phyloP scores from a whole-genome alignment of 148 eudicot species.

The Silene conica region DNA sequence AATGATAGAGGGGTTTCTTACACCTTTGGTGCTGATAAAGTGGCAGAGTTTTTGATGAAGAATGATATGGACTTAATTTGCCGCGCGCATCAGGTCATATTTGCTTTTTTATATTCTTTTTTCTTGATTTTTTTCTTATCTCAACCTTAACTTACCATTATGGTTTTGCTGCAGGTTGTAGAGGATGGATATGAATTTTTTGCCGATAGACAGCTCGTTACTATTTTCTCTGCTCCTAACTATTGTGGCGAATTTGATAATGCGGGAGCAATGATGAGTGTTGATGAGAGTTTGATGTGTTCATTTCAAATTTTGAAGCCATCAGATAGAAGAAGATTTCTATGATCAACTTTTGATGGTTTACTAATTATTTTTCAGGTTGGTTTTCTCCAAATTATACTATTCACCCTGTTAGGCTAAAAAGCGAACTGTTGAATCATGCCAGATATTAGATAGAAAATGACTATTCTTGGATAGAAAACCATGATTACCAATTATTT shows the following conservation, averaged over 20 bases:
- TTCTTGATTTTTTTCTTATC: not conserved
- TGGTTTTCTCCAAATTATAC: constrained; percentile 9
- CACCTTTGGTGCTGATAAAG: constrained; percentile 71
- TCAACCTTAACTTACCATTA: constrained; percentile 6
- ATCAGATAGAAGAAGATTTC: constrained; percentile 48
- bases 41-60: constrained; percentile 59
- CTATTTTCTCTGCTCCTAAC: constrained; percentile 67
- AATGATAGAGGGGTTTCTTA: constrained; percentile 73
- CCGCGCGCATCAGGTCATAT: constrained; percentile 64
- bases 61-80: constrained; percentile 74
- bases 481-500: too few relatives aligned
- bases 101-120: constrained; percentile 5
- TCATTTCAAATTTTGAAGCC: constrained; percentile 75
- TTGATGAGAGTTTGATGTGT: constrained; percentile 74
- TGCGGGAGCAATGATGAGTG: constrained; percentile 82
- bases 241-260: constrained; percentile 74
- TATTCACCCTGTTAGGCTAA: not conserved
- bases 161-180: constrained; percentile 44
- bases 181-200: constrained; percentile 78
- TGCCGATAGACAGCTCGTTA: constrained; percentile 72
- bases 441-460: too few relatives aligned
- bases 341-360: constrained; percentile 32
- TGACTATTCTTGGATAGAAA: too few relatives aligned
- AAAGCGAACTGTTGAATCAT: not conserved
- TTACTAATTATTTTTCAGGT: constrained; percentile 27